phyloP scores from a whole-genome alignment of 768 basidiomycete genomes.

The Calvatia gigantea region DNA sequence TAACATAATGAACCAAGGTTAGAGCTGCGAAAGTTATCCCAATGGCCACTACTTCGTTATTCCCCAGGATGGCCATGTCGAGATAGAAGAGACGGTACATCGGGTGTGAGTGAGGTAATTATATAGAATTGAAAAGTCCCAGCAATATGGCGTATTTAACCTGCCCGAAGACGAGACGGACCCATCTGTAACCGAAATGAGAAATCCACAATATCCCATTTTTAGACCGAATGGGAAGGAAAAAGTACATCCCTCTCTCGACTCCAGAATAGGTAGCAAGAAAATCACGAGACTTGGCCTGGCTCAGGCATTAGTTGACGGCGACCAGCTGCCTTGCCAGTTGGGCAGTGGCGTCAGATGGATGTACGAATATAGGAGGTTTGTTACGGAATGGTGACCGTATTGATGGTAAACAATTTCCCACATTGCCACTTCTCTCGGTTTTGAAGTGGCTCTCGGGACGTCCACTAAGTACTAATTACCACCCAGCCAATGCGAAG shows the following conservation, averaged over 20 bases:
- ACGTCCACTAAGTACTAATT: too few species aligned
- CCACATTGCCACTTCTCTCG: neutral
- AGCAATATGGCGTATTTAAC: constrained; percentile 8
- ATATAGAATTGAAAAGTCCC: neutral
- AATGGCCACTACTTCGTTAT: constrained; percentile 6
- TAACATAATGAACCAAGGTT: constrained; percentile 1
- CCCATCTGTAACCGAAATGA: neutral
- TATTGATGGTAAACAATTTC: neutral
- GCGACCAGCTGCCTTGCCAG: too few species aligned
- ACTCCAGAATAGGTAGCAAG: neutral
- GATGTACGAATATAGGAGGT: too few species aligned
- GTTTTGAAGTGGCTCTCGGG: neutral
- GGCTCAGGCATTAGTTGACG: neutral
- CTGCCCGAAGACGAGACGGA: neutral
- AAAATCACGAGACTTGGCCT: neutral
- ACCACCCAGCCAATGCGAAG: too few species aligned
- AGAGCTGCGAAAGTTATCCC: constrained; percentile 1
- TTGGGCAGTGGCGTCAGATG: too few species aligned
- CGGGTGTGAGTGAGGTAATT: neutral
- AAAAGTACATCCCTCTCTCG: neutral
- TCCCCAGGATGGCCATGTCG: neutral
- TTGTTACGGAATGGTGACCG: too few species aligned
- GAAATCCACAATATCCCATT: neutral
- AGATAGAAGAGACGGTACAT: neutral
- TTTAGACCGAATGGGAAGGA: neutral